A percentile compares a stretch with the other conserved stretches of the same genome.
Conservation (phyloP, 2,329 filamentous ascomycete genomes). For the Clarireedia paspali region DNA sequence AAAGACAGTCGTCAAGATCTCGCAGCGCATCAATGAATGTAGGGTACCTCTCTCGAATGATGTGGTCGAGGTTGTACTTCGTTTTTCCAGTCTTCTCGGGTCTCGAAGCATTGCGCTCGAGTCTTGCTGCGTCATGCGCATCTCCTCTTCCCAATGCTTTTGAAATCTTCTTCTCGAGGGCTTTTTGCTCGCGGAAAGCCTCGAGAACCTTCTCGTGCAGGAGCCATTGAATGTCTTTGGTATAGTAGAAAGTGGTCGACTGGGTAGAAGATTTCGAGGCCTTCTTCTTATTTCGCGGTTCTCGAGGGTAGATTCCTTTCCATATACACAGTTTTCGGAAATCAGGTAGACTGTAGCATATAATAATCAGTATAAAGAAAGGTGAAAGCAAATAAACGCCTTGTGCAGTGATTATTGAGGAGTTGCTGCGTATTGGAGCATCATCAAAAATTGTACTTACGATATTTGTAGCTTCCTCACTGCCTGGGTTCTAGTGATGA, state of each 20-base stretch:
- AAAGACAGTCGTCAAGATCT: constrained; percentile 93
- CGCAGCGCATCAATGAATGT: constrained; percentile 91
- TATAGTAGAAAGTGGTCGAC: constrained; percentile 84
- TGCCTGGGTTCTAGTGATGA: constrained; percentile 92
- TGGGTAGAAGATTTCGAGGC: constrained; percentile 83
- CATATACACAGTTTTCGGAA: constrained; percentile 98
- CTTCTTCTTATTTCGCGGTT: constrained; percentile 96
- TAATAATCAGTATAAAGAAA: background rate
- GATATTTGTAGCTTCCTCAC: constrained; percentile 90
- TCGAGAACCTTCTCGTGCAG: constrained; percentile 89
- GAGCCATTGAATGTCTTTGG: constrained; percentile 97
- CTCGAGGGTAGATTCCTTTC: constrained; percentile 97
- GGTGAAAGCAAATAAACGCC: background rate
- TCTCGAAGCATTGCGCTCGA: constrained; percentile 79
- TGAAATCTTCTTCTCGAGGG: constrained; percentile 95
- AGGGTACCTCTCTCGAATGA: constrained; percentile 96
- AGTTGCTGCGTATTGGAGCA: background rate
- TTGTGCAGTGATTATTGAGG: background rate
- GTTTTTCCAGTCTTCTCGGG: constrained; percentile 88
- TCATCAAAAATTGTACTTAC: background rate
- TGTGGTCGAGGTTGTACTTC: constrained; percentile 86
- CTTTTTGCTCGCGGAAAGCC: constrained; percentile 96
- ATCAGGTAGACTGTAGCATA: constrained; percentile 66
- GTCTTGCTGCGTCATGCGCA: constrained; percentile 75
- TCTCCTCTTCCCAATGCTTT: constrained; percentile 87